A percentile compares a stretch with the other conserved stretches of the same genome.
Conservation (phyloP, 2,329 filamentous ascomycete species). For the Lithohypha guttulata region DNA sequence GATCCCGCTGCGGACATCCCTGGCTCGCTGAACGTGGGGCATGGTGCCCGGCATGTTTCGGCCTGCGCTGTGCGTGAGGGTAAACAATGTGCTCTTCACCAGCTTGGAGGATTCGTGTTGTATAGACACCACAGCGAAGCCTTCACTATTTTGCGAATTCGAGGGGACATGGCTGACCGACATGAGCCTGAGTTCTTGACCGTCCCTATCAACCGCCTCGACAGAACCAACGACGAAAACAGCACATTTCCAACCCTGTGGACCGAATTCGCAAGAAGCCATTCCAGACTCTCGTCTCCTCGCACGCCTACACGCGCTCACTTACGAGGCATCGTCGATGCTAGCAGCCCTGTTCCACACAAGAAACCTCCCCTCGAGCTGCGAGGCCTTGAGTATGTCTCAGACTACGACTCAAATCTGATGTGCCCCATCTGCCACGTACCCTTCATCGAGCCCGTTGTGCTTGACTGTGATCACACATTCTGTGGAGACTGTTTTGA, state of each 20-base stretch:
- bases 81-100: too few species aligned
- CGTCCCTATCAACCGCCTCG: too few species aligned
- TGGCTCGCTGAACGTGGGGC: too few species aligned
- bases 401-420: conserved; percentile 47
- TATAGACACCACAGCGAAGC: neutral
- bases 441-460: conserved; percentile 49
- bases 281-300: conserved; percentile 16
- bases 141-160: neutral
- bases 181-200: conserved; percentile 2
- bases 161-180: neutral
- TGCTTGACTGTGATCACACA: conserved; percentile 51
- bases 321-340: neutral
- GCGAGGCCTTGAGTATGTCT: conserved; percentile 47
- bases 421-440: conserved; percentile 56
- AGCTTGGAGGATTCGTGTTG: too few species aligned
- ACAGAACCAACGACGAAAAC: conserved; percentile 12
- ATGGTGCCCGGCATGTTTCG: too few species aligned
- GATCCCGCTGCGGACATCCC: too few species aligned
- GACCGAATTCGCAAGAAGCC: conserved; percentile 19
- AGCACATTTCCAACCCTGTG: conserved; percentile 20
- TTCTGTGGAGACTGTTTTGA: conserved; percentile 52
- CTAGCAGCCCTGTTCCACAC: neutral
- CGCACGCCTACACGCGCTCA: conserved; percentile 11
- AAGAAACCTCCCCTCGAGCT: conserved; percentile 33
- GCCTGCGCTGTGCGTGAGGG: too few species aligned